Conservation (phyloP, 306 rosid species). For the Astragalus glycyphyllos region DNA sequence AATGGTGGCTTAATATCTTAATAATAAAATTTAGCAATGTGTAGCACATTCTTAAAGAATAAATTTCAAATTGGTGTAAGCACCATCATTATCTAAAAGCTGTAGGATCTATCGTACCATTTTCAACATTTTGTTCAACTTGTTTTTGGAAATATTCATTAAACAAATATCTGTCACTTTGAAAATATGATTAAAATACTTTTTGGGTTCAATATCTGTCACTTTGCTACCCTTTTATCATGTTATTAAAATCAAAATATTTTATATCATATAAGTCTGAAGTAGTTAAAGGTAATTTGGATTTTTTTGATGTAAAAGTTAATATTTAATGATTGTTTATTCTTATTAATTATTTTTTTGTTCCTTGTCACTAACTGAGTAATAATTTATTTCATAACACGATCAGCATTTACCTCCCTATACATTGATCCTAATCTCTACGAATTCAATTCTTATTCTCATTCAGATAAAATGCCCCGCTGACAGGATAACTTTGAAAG, state of each 20-base stretch:
- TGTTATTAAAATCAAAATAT: not conserved
- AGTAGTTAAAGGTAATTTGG: not conserved
- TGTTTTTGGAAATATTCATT: not conserved
- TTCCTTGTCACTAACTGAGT: too few species aligned
- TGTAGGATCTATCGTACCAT: conserved; percentile 17
- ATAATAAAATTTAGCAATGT: not conserved
- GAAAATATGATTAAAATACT: not conserved
- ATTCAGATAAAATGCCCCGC: too few species aligned
- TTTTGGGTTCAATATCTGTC: too few species aligned
- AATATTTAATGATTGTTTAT: too few species aligned
- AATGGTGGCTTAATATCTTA: not conserved
- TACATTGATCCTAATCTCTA: too few species aligned
- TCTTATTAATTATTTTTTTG: too few species aligned
- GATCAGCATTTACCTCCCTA: too few species aligned
- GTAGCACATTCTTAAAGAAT: conserved; percentile 22
- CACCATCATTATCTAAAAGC: conserved; percentile 22
- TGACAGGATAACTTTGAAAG: too few species aligned
- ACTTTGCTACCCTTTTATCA: not conserved
- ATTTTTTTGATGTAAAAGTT: too few species aligned
- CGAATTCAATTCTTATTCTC: too few species aligned
- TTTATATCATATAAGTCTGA: not conserved
- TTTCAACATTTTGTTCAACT: not conserved
- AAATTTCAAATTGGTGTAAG: conserved; percentile 32
- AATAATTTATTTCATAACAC: too few species aligned
- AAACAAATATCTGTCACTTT: conserved; percentile 2